Evolutionary conservation across 1,284 basidiomycete species (phyloP).

Genomic region (Acaromyces ingoldii): DNA sequence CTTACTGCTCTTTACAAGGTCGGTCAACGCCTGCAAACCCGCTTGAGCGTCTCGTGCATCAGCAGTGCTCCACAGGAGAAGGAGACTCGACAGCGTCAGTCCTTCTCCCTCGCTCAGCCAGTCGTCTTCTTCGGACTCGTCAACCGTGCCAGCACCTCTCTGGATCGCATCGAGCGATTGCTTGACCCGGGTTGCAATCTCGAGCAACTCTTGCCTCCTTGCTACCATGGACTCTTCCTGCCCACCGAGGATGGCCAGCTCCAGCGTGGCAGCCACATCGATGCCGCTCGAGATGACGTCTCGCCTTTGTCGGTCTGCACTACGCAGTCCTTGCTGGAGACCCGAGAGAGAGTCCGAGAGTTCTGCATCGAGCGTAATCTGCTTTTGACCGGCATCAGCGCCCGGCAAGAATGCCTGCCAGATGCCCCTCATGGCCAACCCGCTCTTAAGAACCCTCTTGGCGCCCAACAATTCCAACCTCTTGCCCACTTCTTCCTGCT

Average conservation of each 20-base stretch:
- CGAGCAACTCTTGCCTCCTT: background rate
- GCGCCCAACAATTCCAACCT: too few relatives aligned
- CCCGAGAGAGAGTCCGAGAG: too few relatives aligned
- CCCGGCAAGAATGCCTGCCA: too few relatives aligned
- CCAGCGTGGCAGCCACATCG: conserved; percentile 20
- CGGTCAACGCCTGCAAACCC: too few relatives aligned
- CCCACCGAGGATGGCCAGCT: background rate
- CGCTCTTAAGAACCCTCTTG: conserved; percentile 26
- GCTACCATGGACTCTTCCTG: background rate
- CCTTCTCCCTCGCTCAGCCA: background rate
- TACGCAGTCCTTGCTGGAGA: too few relatives aligned
- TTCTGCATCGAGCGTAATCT: too few relatives aligned
- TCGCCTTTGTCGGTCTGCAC: background rate
- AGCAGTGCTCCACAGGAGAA: too few relatives aligned
- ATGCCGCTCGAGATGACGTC: conserved; percentile 44
- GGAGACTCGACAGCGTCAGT: background rate
- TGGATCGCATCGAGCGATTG: conserved; percentile 1
- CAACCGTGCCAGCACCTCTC: background rate
- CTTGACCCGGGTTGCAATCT: background rate
- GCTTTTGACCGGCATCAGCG: too few relatives aligned
- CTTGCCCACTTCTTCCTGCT: conserved; percentile 18
- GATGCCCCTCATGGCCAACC: conserved; percentile 28
- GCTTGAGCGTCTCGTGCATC: too few relatives aligned
- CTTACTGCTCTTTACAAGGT: too few relatives aligned
- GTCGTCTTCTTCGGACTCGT: background rate